Conservation (phyloP, 495 filamentous ascomycete species). For the Aspergillus coremiiformis region DNA sequence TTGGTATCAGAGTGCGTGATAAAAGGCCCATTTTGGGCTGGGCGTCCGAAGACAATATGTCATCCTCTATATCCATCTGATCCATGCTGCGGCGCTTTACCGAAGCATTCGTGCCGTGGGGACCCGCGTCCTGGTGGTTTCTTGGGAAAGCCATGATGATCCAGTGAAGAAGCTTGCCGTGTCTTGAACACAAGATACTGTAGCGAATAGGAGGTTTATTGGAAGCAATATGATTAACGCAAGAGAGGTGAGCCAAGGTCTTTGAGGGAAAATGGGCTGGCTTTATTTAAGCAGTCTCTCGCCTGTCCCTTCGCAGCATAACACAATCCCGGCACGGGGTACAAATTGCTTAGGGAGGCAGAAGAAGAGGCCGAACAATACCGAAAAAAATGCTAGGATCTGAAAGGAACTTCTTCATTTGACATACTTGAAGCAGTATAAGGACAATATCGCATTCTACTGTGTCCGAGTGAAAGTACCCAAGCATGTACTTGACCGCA, state of each 20-base stretch:
- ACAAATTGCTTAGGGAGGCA: not conserved
- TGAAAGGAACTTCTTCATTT: not conserved
- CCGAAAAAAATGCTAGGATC: not conserved
- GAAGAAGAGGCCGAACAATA: not conserved
- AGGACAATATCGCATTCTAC: not conserved
- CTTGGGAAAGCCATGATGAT: constrained; percentile 9
- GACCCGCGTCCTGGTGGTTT: not conserved
- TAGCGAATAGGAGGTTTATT: not conserved
- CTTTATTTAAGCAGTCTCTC: not conserved
- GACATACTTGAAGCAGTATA: not conserved
- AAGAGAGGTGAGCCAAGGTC: not conserved
- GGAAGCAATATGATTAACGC: not conserved
- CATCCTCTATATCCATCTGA: constrained; percentile 14
- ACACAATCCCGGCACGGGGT: not conserved
- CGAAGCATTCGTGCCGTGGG: not conserved
- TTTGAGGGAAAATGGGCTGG: not conserved
- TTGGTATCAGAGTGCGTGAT: constrained; percentile 67
- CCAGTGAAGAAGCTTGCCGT: not conserved
- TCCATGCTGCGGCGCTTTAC: constrained; percentile 1
- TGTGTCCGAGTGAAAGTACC: not conserved
- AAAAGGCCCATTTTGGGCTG: constrained; percentile 50
- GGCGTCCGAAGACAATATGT: not conserved
- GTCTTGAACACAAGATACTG: not conserved
- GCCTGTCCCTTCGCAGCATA: not conserved
- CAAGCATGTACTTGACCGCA: not conserved